Evolutionary conservation across 768 basidiomycete genomes (phyloP), one percentile per base, ranked within the genome.

Genomic region (Lentinula boryana): DNA sequence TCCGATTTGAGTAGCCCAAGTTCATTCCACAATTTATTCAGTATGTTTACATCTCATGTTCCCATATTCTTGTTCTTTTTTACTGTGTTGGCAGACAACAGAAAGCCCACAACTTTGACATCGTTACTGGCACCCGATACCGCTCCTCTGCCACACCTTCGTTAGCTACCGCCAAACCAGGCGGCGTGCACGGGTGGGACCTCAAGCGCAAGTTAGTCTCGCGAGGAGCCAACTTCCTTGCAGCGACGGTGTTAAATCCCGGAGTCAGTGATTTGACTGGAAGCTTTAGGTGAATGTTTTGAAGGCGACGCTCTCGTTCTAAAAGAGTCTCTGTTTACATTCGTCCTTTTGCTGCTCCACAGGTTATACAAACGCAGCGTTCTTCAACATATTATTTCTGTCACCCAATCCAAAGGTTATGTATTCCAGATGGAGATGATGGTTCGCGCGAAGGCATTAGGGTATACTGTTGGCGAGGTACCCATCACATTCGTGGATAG

Each of bases 391-490:
- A 89, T 96, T 68, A 95, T 96, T 66, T 84, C 87, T 4, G 81
- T 87, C 64, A 93, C 90, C 1, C 82, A 87, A 63, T 93, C 93
- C 2, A 90, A 91, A 64, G 94, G 94, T 8, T 96, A 95, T 67
- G 94, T 96, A 33, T 95, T 96, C 78, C 94, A 96, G 79, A 96
- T 96, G 94, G 94, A 96, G 71, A 96, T 95, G 88, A 95, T 95
- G 83, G 94, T 93, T 18, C 84, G 94, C 1, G 94, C 94, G 4
- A 82, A 87, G 21, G 84, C 89, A 1, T 74, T 92, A 59, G 93
- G 91, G 5, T 95, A 93, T 73, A 84, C 81, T 4, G 86, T 96
- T 0, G 94, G 93, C 4, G 94, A 96, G 71, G 83, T 96, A 27
- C 94, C 94, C 1, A 96, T 96, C 63, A 96, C 93, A 2, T 96